phyloP scores from a whole-genome alignment of 495 filamentous ascomycete genomes.

The Hypomontagnella submonticulosa region DNA sequence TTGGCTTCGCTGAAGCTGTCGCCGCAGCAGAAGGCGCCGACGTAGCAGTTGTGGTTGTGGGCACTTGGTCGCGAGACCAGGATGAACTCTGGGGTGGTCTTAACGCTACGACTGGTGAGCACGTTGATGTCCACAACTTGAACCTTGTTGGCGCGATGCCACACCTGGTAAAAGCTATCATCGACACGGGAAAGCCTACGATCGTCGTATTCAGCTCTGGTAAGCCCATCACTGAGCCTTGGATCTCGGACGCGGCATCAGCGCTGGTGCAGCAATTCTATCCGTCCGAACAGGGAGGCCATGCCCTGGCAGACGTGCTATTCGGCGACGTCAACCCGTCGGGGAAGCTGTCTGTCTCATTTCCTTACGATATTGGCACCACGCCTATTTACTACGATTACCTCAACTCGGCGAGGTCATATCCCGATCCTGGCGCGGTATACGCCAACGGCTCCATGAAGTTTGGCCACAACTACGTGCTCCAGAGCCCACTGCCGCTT shows the following conservation, averaged over 20 bases:
- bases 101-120: constrained; percentile 78
- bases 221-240: constrained; percentile 75
- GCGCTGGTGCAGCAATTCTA: constrained; percentile 79
- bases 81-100: constrained; percentile 72
- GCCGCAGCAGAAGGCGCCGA: constrained; percentile 71
- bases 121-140: constrained; percentile 70
- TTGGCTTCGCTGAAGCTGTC: constrained; percentile 70
- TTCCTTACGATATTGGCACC: constrained; percentile 71
- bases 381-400: constrained; percentile 78
- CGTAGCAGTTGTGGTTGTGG: constrained; percentile 75
- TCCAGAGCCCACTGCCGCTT: constrained; percentile 65
- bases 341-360: constrained; percentile 69
- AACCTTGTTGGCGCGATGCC: constrained; percentile 77
- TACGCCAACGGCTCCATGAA: constrained; percentile 67
- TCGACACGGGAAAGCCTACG: constrained; percentile 72
- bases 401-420: constrained; percentile 69
- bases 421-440: constrained; percentile 59
- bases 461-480: constrained; percentile 74
- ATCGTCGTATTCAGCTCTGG: constrained; percentile 75
- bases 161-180: constrained; percentile 70
- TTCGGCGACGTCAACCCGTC: constrained; percentile 86
- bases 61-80: constrained; percentile 79
- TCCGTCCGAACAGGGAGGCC: constrained; percentile 77
- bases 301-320: constrained; percentile 79
- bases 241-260: constrained; percentile 68